phyloP scores from a whole-genome alignment of 2,329 filamentous ascomycete genomes.

The Lachnellula occidentalis region DNA sequence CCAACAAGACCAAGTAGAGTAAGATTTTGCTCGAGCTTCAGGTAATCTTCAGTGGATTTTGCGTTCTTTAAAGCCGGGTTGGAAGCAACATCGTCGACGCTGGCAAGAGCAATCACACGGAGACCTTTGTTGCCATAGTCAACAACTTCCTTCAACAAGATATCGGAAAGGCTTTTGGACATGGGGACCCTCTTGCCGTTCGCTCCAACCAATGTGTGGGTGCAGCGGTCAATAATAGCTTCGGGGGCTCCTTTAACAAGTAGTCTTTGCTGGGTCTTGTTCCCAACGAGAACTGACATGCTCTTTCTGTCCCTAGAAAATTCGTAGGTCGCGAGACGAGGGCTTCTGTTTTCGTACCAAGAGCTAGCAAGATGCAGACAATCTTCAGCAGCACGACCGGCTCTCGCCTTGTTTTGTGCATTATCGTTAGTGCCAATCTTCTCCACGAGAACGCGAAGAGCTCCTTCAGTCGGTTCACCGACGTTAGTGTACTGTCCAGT shows the following conservation, averaged over 20 bases:
- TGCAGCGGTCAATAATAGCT: constrained; percentile 88
- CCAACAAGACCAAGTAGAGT: constrained; percentile 89
- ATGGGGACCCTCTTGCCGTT: constrained; percentile 73
- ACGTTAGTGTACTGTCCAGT: constrained; percentile 71
- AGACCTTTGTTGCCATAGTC: constrained; percentile 90
- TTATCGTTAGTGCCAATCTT: constrained; percentile 73
- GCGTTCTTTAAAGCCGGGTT: constrained; percentile 68
- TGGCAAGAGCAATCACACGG: constrained; percentile 89
- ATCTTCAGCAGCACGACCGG: constrained; percentile 45
- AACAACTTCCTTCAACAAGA: constrained; percentile 74
- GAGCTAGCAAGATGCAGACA: constrained; percentile 77
- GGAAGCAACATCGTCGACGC: constrained; percentile 67
- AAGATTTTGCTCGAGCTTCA: constrained; percentile 85
- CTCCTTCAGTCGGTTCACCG: constrained; percentile 93
- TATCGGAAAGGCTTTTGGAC: constrained; percentile 59
- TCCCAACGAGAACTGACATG: constrained; percentile 90
- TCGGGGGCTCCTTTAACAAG: constrained; percentile 96
- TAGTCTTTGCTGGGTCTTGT: constrained; percentile 66
- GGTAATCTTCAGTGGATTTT: constrained; percentile 78
- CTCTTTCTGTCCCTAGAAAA: constrained; percentile 98
- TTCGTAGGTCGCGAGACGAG: constrained; percentile 81
- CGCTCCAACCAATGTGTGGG: constrained; percentile 70
- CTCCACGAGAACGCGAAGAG: constrained; percentile 82
- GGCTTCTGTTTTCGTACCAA: constrained; percentile 72
- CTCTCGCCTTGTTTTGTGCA: constrained; percentile 45